Percentiles rank a stretch among this genome's conserved stretches.
Evolutionary conservation across 306 rosid species (phyloP).

Genomic region (Cucurbita argyrosperma): DNA sequence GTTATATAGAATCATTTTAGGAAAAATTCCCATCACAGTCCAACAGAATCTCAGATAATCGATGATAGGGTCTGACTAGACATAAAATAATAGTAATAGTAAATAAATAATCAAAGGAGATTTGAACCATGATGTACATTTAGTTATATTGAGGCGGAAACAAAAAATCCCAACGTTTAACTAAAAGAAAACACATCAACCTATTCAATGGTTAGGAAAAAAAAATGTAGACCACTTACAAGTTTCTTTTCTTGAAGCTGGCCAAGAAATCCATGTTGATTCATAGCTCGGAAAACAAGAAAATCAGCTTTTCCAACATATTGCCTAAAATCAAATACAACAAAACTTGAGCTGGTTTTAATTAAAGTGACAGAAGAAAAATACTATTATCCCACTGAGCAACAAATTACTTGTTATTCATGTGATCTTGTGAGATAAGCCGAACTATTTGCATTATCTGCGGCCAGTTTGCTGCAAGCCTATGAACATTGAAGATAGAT

Average conservation of each 20-base stretch:
- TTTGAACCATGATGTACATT: not conserved
- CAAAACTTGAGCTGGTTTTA: conserved; percentile 1
- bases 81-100: not conserved
- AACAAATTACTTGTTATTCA: conserved; percentile 69
- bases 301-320: conserved; percentile 95
- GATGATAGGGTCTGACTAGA: not conserved
- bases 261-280: conserved; percentile 84
- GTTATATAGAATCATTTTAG: not conserved
- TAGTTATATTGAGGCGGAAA: not conserved
- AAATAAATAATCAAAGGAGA: not conserved
- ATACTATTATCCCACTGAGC: not conserved
- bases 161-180: not conserved
- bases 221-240: conserved; percentile 29
- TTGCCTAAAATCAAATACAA: conserved; percentile 43
- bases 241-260: conserved; percentile 94
- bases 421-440: conserved; percentile 93
- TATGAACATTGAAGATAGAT: conserved; percentile 18
- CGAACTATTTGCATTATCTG: conserved; percentile 77
- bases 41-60: not conserved
- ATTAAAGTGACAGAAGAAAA: not conserved
- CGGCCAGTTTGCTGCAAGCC: conserved; percentile 99
- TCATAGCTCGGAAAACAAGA: conserved; percentile 87
- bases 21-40: not conserved
- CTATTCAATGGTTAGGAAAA: not conserved
- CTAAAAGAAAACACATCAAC: not conserved